phyloP scores from a whole-genome alignment of 805 yeast genomes.

The Diddensiella caesifluorescens region DNA sequence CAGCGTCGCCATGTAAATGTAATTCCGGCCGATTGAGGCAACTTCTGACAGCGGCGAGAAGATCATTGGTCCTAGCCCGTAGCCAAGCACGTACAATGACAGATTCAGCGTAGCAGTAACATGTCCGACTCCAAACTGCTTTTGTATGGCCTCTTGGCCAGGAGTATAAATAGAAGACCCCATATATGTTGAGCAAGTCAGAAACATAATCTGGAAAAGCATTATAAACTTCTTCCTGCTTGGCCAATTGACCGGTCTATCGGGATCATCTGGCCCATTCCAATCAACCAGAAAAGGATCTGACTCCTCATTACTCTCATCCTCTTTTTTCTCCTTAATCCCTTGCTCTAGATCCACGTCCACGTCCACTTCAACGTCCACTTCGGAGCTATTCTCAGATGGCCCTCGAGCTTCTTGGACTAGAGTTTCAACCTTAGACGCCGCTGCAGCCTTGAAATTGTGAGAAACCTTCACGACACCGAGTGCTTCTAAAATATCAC shows the following conservation, averaged over 20 bases:
- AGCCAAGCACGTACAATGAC: conserved; percentile 56
- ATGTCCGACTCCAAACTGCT: conserved; percentile 40
- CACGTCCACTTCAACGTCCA: not conserved
- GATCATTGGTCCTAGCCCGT: conserved; percentile 59
- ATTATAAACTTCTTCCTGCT: conserved; percentile 36
- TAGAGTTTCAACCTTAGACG: not conserved
- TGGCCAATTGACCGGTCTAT: conserved; percentile 55
- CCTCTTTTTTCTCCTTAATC: not conserved
- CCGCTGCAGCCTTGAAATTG: conserved; percentile 8
- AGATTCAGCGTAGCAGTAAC: conserved; percentile 50
- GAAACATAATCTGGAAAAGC: conserved; percentile 38
- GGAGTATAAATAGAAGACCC: conserved; percentile 59
- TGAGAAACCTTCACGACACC: conserved; percentile 11
- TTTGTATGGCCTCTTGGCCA: conserved; percentile 39
- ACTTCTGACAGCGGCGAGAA: conserved; percentile 57
- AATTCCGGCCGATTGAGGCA: conserved; percentile 43
- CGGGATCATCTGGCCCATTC: conserved; percentile 31
- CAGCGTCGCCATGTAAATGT: conserved; percentile 43
- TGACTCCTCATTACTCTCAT: not conserved
- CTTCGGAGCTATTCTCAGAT: not conserved
- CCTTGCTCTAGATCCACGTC: conserved; percentile 14
- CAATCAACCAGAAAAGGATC: conserved; percentile 29
- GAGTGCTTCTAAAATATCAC: conserved; percentile 12
- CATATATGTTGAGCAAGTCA: conserved; percentile 52
- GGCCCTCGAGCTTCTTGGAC: not conserved